Conservation (phyloP, 1,284 basidiomycete species). For the Ceratobasidium sp. region DNA sequence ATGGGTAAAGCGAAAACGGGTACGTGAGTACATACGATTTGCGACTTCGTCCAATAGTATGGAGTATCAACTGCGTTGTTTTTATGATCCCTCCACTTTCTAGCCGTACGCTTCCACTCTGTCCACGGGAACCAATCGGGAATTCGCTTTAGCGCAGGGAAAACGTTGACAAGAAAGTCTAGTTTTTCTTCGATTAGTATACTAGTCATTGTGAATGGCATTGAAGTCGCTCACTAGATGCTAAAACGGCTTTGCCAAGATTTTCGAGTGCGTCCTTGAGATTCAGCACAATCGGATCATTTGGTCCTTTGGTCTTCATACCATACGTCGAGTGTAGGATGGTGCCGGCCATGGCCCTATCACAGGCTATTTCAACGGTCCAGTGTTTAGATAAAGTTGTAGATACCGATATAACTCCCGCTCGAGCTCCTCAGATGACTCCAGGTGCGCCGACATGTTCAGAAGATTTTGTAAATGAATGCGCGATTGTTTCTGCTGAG, state of each 20-base stretch:
- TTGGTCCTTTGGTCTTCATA: background rate
- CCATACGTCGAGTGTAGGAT: slow-evolving; percentile 38
- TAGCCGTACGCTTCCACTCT: slow-evolving; percentile 18
- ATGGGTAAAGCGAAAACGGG: no score
- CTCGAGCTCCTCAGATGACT: slow-evolving; percentile 17
- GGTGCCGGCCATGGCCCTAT: background rate
- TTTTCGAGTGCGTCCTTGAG: background rate
- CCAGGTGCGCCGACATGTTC: background rate
- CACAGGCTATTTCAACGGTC: no score
- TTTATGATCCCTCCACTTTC: slow-evolving; percentile 33
- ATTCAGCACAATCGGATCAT: slow-evolving; percentile 32
- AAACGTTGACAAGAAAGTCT: slow-evolving; percentile 40
- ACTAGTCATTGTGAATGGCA: no score
- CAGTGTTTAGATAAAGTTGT: no score
- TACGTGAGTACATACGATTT: background rate
- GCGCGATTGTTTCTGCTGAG: slow-evolving; percentile 13
- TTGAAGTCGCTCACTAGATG: background rate
- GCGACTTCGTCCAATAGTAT: slow-evolving; percentile 26
- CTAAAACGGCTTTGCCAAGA: slow-evolving; percentile 15
- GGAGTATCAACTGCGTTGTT: background rate
- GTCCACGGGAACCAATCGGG: slow-evolving; percentile 46
- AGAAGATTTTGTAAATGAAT: slow-evolving; percentile 17
- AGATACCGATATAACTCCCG: slow-evolving; percentile 20
- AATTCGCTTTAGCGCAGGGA: slow-evolving; percentile 26
- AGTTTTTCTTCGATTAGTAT: no score